These are phyloP conservation scores for Dactylellina parvicollis DNA, from an alignment of 2,329 filamentous ascomycete species.

Conservation along the genomic window DNA sequence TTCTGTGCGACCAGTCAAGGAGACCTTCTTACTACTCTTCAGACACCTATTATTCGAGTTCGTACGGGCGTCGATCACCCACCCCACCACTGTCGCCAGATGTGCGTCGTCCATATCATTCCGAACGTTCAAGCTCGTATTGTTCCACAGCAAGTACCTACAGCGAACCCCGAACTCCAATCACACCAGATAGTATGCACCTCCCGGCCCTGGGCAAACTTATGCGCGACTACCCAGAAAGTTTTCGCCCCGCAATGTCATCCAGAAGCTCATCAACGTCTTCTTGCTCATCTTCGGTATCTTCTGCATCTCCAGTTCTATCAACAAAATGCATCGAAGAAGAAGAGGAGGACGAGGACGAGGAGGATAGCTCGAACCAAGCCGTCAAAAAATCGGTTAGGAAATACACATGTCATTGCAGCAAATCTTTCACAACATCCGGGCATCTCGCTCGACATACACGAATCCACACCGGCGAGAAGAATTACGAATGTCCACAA, in stretches of 20 bases:
- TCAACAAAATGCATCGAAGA: slow-evolving; percentile 51
- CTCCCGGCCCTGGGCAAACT: slow-evolving; percentile 57
- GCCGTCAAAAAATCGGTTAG: slow-evolving; percentile 44
- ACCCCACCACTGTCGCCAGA: slow-evolving; percentile 58
- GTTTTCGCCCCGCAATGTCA: slow-evolving; percentile 53
- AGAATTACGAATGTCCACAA: slow-evolving; percentile 62
- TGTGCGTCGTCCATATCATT: slow-evolving; percentile 54
- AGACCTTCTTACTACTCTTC: slow-evolving; percentile 34
- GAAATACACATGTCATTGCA: slow-evolving; percentile 72
- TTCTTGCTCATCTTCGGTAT: slow-evolving; percentile 53
- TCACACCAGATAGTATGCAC: slow-evolving; percentile 57
- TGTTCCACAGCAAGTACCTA: slow-evolving; percentile 56
- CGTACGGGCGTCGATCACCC: slow-evolving; percentile 56
- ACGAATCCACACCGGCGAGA: slow-evolving; percentile 84
- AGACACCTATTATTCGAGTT: slow-evolving; percentile 53
- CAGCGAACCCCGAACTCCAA: slow-evolving; percentile 54
- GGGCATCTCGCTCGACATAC: slow-evolving; percentile 85
- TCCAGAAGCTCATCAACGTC: slow-evolving; percentile 52
- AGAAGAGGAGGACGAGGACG: slow-evolving; percentile 44
- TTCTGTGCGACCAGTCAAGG: slow-evolving; percentile 55
- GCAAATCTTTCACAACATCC: slow-evolving; percentile 83
- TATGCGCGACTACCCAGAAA: slow-evolving; percentile 54
- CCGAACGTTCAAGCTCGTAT: slow-evolving; percentile 56
- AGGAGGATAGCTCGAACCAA: slow-evolving; percentile 6
- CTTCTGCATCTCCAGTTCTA: slow-evolving; percentile 49